Base-by-base conservation (phyloP, 345 rosid species). In the Erodium maritimum region DNA sequence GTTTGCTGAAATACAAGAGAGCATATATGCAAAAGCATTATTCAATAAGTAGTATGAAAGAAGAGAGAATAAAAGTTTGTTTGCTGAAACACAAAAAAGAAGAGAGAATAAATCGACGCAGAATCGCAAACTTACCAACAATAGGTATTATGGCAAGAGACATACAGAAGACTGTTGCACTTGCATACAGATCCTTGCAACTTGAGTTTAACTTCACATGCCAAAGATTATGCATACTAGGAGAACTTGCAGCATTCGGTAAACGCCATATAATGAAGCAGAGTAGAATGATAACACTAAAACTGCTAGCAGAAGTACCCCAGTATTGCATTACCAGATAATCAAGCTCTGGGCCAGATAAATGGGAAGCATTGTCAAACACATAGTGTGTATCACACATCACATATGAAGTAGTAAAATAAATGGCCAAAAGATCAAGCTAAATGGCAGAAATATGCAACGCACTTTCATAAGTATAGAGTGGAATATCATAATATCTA, bases 311-410 rank as follows among this genome's bases (percentile, higher is more conserved):
- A 17, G 80, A 77, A 8, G 90, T 73, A 19, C 85, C 83, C 90
- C 95, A 91, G 65, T 81, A 88, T 59, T 85, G 90, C 95, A 88
- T 72, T 23, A 78, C 80, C 70, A 79, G 67, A 71, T 85, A 79
- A 55, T 75, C 63, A 61, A 88, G 73, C 75, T 82, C 96, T 85
- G 77, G 58, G 69, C 37, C 65, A 4, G 7, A 25, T 2, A 25
- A 59, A 7, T 17, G 16, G 23, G 59, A 48, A 65, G 62, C 13
- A 25, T 33, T 23, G 67, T 61, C 21, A 72, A 48, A 52, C 55
- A 57, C 8, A 45, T 52, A 50, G 21, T 18, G 23, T 54, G 56
- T n/a, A 19, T 20, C 21, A 5, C 23, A 53, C 7, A 53, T 10
- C 23, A 20, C 16, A 3, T 2, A 54, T 19, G 16, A 20, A 19